These are phyloP conservation scores for Aspergillus flavus DNA, from an alignment of 2,329 filamentous ascomycete species.

Conservation along the genomic window DNA sequence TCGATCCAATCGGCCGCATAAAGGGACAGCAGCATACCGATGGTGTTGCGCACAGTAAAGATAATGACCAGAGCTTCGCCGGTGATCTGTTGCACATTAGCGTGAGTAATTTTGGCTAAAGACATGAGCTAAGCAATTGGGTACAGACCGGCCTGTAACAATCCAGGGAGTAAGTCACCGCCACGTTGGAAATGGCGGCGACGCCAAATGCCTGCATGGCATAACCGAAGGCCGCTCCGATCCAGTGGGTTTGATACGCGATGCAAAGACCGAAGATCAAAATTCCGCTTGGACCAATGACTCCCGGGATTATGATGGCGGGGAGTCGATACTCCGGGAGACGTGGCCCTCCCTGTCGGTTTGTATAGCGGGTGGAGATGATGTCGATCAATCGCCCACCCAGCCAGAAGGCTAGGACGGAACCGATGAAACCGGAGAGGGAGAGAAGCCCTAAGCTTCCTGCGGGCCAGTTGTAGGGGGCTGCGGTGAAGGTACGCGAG, in stretches of 20 bases:
- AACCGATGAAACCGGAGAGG: constrained; percentile 28
- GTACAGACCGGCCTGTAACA: constrained; percentile 27
- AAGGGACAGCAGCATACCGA: constrained; percentile 29
- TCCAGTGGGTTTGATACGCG: constrained; percentile 27
- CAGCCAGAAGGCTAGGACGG: constrained; percentile 30
- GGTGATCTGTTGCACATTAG: constrained; percentile 19
- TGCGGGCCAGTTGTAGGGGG: constrained; percentile 29
- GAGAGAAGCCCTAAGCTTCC: constrained; percentile 30
- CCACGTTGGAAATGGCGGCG: constrained; percentile 31
- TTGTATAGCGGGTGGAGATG: constrained; percentile 28
- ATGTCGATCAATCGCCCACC: constrained; percentile 33
- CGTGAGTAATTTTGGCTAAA: background rate
- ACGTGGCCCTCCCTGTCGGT: constrained; percentile 23
- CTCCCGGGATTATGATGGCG: constrained; percentile 28
- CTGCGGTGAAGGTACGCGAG: constrained; percentile 28
- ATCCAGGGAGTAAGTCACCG: constrained; percentile 30
- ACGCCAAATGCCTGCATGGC: constrained; percentile 32
- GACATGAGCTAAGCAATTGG: background rate
- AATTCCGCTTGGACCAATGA: constrained; percentile 27
- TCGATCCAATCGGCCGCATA: constrained; percentile 30
- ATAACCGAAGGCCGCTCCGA: constrained; percentile 28
- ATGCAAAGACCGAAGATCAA: constrained; percentile 30
- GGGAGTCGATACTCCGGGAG: constrained; percentile 32
- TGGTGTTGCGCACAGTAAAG: constrained; percentile 31
- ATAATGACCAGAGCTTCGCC: constrained; percentile 31